phyloP scores from a whole-genome alignment of 805 yeast species.

The Saccharomycopsis sp. region DNA sequence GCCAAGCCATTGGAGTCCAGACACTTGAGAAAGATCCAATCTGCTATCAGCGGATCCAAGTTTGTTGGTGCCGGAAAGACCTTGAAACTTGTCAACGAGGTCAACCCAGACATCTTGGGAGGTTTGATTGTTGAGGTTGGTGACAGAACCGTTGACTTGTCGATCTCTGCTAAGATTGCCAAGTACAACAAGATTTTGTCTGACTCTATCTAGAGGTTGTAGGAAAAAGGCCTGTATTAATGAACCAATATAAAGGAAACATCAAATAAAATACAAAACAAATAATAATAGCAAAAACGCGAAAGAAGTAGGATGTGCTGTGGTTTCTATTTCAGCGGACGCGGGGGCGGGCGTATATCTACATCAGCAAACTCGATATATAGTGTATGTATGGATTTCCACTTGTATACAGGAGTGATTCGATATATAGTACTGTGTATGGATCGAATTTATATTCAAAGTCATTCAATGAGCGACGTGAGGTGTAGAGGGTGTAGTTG shows the following conservation, averaged over 20 bases:
- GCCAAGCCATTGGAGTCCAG: slow-evolving; percentile 79
- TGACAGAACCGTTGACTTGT: slow-evolving; percentile 93
- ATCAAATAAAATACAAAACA: background rate
- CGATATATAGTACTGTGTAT: background rate
- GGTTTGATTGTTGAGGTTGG: slow-evolving; percentile 95
- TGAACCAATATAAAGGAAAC: background rate
- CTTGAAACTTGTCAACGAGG: slow-evolving; percentile 72
- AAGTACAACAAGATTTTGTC: slow-evolving; percentile 82
- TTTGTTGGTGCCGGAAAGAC: slow-evolving; percentile 84
- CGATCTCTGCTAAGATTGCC: slow-evolving; percentile 76
- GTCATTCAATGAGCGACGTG: background rate
- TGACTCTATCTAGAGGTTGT: slow-evolving; percentile 71
- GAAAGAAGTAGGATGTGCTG: background rate
- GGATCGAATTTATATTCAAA: background rate
- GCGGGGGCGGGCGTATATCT: background rate
- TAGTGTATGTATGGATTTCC: too few relatives aligned
- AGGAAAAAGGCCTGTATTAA: background rate
- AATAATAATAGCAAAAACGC: background rate
- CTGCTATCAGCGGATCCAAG: slow-evolving; percentile 68
- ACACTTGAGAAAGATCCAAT: slow-evolving; percentile 67
- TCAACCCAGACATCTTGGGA: slow-evolving; percentile 88
- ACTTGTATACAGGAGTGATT: too few relatives aligned
- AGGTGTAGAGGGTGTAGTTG: background rate
- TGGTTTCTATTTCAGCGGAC: background rate
- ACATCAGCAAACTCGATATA: too few relatives aligned